Evolutionary conservation across 2,329 filamentous ascomycete species (phyloP).

Genomic region (Cladophialophora carrionii): DNA sequence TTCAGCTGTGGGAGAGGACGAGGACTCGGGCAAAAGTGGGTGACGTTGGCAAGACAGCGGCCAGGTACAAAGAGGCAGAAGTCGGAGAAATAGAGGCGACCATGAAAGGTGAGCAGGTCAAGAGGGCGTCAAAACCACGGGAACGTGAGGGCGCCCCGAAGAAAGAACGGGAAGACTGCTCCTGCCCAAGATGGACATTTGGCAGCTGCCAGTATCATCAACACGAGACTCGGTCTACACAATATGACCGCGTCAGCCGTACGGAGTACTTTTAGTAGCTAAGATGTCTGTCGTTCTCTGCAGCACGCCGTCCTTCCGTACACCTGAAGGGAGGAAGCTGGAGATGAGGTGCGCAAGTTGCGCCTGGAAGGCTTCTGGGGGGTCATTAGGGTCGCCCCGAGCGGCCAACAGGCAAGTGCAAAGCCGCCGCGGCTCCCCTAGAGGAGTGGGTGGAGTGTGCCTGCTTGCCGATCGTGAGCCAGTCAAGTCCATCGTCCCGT

Average conservation of each 20-base stretch:
- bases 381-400: background rate
- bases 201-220: constrained; percentile 8
- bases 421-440: constrained; percentile 15
- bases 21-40: background rate
- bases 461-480: background rate
- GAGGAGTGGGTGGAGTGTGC: constrained; percentile 9
- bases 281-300: background rate
- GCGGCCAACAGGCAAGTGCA: constrained; percentile 14
- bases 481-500: constrained; percentile 1
- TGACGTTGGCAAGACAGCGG: background rate
- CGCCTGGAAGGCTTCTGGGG: background rate
- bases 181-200: constrained; percentile 11
- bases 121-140: background rate
- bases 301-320: background rate
- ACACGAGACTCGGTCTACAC: background rate
- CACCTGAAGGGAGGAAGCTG: background rate
- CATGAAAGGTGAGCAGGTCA: background rate
- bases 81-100: background rate
- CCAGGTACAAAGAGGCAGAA: background rate
- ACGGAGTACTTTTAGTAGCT: too few species aligned
- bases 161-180: constrained; percentile 7
- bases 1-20: background rate
- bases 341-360: background rate
- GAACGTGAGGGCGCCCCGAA: background rate
- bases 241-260: background rate